Evolutionary conservation across 257 asterid species (phyloP).

Genomic region (Petunia secreta): DNA sequence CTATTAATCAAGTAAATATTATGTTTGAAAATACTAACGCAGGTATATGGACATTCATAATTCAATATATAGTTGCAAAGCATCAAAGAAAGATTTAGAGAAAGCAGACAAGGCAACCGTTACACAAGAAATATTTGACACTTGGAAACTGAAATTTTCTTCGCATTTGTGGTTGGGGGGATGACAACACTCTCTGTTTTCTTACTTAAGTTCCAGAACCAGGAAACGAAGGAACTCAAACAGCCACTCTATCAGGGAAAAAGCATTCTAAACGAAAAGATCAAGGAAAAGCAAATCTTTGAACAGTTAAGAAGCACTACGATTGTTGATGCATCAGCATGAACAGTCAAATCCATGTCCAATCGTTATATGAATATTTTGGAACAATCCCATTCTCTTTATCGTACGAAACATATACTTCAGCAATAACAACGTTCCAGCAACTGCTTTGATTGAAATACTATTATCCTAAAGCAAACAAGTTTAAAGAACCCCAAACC

Average conservation of each 20-base stretch:
- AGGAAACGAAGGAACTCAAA: background rate
- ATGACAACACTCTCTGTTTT: background rate
- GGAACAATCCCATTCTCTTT: background rate
- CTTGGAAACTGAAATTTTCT: background rate
- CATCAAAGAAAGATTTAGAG: conserved; percentile 11
- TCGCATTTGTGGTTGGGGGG: background rate
- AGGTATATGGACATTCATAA: background rate
- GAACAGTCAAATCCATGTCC: background rate
- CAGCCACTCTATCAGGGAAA: background rate
- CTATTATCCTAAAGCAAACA: background rate
- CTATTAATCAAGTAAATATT: background rate
- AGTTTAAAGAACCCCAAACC: background rate
- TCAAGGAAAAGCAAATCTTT: background rate
- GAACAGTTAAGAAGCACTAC: background rate
- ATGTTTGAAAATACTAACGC: background rate
- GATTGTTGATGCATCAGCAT: background rate
- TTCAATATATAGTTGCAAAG: background rate
- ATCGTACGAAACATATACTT: background rate
- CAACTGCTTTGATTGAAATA: background rate
- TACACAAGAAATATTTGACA: background rate
- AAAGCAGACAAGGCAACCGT: background rate
- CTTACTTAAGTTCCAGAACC: background rate
- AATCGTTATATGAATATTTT: background rate
- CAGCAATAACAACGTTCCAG: background rate
- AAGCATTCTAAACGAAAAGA: background rate